Evolutionary conservation across 2,329 filamentous ascomycete genomes (phyloP), one percentile per base, ranked within the genome.

Genomic region (Aspergillus ibericus): DNA sequence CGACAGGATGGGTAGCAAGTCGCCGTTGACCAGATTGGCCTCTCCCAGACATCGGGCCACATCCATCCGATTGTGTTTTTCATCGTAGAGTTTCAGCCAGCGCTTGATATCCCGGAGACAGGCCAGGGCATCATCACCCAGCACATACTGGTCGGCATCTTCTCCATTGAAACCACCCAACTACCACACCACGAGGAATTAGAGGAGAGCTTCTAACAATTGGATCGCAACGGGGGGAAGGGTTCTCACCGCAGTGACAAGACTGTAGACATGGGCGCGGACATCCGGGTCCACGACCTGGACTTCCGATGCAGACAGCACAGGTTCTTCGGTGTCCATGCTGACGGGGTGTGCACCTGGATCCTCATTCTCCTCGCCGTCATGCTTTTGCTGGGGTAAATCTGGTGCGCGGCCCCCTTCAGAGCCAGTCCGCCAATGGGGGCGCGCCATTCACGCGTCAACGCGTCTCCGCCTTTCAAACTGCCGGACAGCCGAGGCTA

Each of bases 31-130:
- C n/a, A 99, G 77, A 70, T 97, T 97, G 46, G 92, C 90, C 75
- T 98, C 92, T 70, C 92, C 88, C 66, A 98, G 82, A 74, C 92
- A 97, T 77, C 95, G 85, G 61, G 93, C 93, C 59, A 99, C 95
- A 72, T 99, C 95, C 82, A 96, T 89, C 65, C 93, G 89, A 72
- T 96, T 96, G 64, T 89, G 87, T 74, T 96, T 96, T 72, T 96
- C 91, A 75, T 97, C 93, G 81, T 95, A 95, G 63, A 96, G 86
- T 67, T 92, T 92, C 66, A 99, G 84, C 95, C 95, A 99, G 85
- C 89, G 89, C 72, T 95, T 93, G 55, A 99, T 83, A 77, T 99
- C 95, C 62, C 93, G 92, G 58, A 99, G 82, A 70, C 93, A 95
- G 58, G 95, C 91, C 60, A 96, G 81, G 12, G 93, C 93, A 72